Evolutionary conservation across 1,284 basidiomycete species (phyloP), one percentile per base, ranked within the genome.

Genomic region (Anthracocystis panici-leucophaei): DNA sequence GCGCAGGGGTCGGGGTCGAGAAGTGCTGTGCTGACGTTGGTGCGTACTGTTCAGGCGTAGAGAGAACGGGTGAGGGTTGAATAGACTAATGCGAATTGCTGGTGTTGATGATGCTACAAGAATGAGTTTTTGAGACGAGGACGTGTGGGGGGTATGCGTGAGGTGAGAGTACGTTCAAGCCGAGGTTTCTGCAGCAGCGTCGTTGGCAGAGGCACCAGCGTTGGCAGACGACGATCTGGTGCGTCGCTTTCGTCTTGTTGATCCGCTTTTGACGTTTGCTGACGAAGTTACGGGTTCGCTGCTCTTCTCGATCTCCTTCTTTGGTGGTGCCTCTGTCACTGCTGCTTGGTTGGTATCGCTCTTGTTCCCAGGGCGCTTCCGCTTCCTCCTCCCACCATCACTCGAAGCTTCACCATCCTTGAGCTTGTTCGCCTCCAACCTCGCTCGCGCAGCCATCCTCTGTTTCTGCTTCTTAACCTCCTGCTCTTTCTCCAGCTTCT

Each of bases 381-480:
- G 49, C 31, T 65, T 71, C 38, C 29, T 71, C 46, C 31, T 64
- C 1, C n/a, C 44, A 3, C 57, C 33, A 16, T 38, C 51, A 1
- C 18, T 25, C 8, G 25, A 29, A 21, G 46, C 41, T 14, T 16
- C 1, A 41, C 23, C 21, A 0, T 23, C 41, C 0, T 41, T 38
- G 44, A 49, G 51, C 31, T 66, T 67, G 44, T 16, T 40, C 8
- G 68, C 68, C 41, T 64, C 53, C 27, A 57, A 41, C 6, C 65
- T 52, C 0, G 65, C 64, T 2, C 56, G 38, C 11, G 72, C 72
- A 0, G 72, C 72, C 10, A 41, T 40, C 1, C 66, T 33, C 21
- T 77, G 70, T 21, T 77, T 77, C 25, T 66, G 66, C 63, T 77
- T 77, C 53, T 80, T 82, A 52, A 67, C 94, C 88, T 94, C 69